Evolutionary conservation across 805 yeast species (phyloP).

Genomic region (Kuraishia molischiana): DNA sequence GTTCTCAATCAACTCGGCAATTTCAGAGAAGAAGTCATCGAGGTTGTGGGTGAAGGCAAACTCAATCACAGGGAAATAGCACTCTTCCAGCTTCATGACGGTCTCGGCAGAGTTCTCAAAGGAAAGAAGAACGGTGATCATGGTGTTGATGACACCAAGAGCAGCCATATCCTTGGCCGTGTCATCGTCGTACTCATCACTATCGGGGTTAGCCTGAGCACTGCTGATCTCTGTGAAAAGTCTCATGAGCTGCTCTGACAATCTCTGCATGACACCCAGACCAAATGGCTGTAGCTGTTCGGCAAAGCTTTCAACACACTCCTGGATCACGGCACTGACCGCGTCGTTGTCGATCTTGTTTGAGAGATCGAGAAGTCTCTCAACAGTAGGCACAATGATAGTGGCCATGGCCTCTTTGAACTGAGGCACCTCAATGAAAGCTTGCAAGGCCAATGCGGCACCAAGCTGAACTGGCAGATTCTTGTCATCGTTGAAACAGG

Average conservation of each 20-base stretch:
- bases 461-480: constrained; percentile 72
- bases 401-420: constrained; percentile 61
- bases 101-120: constrained; percentile 75
- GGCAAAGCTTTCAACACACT: constrained; percentile 81
- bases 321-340: constrained; percentile 87
- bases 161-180: constrained; percentile 83
- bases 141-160: constrained; percentile 74
- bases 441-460: constrained; percentile 80
- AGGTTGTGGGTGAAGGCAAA: constrained; percentile 54
- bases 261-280: constrained; percentile 43
- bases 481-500: constrained; percentile 35
- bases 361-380: constrained; percentile 61
- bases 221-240: constrained; percentile 66
- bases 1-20: constrained; percentile 71
- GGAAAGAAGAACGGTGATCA: constrained; percentile 78
- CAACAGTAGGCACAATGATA: constrained; percentile 75
- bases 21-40: constrained; percentile 77
- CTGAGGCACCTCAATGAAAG: constrained; percentile 52
- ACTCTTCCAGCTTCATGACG: constrained; percentile 59
- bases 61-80: constrained; percentile 64
- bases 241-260: constrained; percentile 68
- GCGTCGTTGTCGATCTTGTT: constrained; percentile 82
- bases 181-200: constrained; percentile 25
- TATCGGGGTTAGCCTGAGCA: constrained; percentile 41
- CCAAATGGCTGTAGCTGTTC: constrained; percentile 92